Evolutionary conservation across 805 yeast genomes (phyloP), one percentile per base, ranked within the genome.

Genomic region (Kazachstania taianensis): DNA sequence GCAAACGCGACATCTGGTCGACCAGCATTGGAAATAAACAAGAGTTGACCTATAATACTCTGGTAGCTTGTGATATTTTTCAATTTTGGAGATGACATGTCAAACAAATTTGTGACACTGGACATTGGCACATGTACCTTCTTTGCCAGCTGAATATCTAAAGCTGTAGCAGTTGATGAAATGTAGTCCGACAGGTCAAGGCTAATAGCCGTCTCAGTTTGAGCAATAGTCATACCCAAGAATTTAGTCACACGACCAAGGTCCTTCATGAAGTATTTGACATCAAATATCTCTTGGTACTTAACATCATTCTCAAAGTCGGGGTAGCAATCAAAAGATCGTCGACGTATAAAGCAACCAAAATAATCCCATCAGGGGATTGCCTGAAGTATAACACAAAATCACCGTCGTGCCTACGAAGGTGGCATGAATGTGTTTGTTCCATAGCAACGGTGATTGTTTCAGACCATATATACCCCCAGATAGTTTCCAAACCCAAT

Each of bases 341-440:
- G 35, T 41, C 41, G 5, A 37, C 43, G n/a, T 38, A 41, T 3
- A 18, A n/a, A n/a, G n/a, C n/a, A n/a, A n/a, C n/a, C n/a, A n/a
- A n/a, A n/a, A n/a, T n/a, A n/a, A n/a, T n/a, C n/a, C n/a, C n/a
- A n/a, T n/a, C n/a, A n/a, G n/a, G n/a, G n/a, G n/a, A n/a, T n/a
- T n/a, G n/a, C n/a, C 28, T 23, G 23, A 15, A 18, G 18, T 37
- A 35, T 4, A 31, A 32, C 5, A 2, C 20, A 47, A 49, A 27
- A 26, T 45, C 46, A 52, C 57, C 33, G 41, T 33, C 7, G 48
- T 45, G 13, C 44, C n/a, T n/a, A n/a, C n/a, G n/a, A 50, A 42
- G 50, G 48, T 31, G 43, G 49, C 8, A 54, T 53, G 32, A 48
- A 53, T 40, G 47, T 49, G 41, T 46, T 56, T 42, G 49, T 50